phyloP scores from a whole-genome alignment of 177 flowering plant species.

The Vitis hybrid region DNA sequence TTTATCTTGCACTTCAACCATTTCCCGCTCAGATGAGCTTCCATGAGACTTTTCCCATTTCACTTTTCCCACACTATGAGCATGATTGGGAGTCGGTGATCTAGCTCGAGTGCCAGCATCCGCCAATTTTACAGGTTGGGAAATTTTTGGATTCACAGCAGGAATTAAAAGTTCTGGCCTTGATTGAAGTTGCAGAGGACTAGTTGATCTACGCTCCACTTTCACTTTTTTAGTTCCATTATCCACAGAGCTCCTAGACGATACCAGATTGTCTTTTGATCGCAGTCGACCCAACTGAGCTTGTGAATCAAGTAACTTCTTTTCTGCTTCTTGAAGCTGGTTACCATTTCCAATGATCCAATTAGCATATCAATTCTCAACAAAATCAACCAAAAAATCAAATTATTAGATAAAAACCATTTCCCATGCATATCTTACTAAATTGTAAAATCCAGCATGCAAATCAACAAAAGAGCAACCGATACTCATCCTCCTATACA shows the following conservation, averaged over 20 bases:
- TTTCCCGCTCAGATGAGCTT: conserved; percentile 33
- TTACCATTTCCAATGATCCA: conserved; percentile 17
- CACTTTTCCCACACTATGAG: conserved; percentile 21
- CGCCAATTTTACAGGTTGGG: conserved; percentile 31
- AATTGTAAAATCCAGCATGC: no score
- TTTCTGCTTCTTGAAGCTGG: conserved; percentile 69
- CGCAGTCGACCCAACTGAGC: conserved; percentile 50
- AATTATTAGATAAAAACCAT: no score
- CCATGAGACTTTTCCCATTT: conserved; percentile 33
- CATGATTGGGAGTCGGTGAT: conserved; percentile 19
- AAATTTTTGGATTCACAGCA: conserved; percentile 38
- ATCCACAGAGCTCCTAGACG: conserved; percentile 23
- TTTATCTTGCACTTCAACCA: conserved; percentile 33
- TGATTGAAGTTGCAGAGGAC: conserved; percentile 26
- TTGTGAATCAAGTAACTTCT: conserved; percentile 48
- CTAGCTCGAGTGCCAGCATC: conserved; percentile 34
- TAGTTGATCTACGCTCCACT: conserved; percentile 35
- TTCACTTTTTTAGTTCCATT: conserved; percentile 29
- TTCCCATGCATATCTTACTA: no score
- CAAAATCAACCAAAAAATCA: no score
- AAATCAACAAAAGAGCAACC: no score
- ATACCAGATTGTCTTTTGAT: conserved; percentile 16
- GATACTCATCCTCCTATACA: no score
- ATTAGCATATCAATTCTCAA: conserved; percentile 4
- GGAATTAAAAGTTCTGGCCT: conserved; percentile 58